Evolutionary conservation across 1,139 yeast genomes (phyloP).

Genomic region (Eremothecium coryli): DNA sequence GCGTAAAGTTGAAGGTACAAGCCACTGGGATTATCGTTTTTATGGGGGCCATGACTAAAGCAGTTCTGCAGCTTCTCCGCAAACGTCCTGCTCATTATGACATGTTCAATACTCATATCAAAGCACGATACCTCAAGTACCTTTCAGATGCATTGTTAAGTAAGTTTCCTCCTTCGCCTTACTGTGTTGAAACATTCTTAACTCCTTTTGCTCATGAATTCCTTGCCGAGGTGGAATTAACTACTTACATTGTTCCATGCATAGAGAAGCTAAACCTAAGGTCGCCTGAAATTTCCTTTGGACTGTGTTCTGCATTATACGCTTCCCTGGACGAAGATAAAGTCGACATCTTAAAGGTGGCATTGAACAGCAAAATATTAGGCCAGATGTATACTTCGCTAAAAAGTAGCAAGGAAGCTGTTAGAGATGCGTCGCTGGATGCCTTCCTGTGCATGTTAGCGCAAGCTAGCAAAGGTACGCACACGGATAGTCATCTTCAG

Average conservation of each 20-base stretch:
- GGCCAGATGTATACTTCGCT: conserved; percentile 53
- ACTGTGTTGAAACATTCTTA: conserved; percentile 22
- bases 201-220: conserved; percentile 36
- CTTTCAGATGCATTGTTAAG: conserved; percentile 39
- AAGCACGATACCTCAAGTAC: conserved; percentile 22
- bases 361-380: conserved; percentile 44
- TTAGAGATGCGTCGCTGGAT: conserved; percentile 45
- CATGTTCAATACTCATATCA: conserved; percentile 24
- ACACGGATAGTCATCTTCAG: conserved; percentile 20
- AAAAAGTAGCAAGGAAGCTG: conserved; percentile 61
- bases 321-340: conserved; percentile 30
- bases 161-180: conserved; percentile 35
- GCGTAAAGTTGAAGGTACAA: conserved; percentile 20
- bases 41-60: conserved; percentile 37
- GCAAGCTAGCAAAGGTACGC: conserved; percentile 10
- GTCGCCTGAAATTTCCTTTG: conserved; percentile 67
- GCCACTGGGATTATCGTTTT: conserved; percentile 26
- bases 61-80: conserved; percentile 36
- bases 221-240: conserved; percentile 38
- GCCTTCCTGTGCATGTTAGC: conserved; percentile 32
- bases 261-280: conserved; percentile 72
- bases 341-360: conserved; percentile 34
- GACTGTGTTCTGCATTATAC: conserved; percentile 40
- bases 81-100: conserved; percentile 35
- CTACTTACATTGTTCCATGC: conserved; percentile 42